Evolutionary conservation across 768 basidiomycete species (phyloP).

Genomic region (Pleurotus tuber-regium): DNA sequence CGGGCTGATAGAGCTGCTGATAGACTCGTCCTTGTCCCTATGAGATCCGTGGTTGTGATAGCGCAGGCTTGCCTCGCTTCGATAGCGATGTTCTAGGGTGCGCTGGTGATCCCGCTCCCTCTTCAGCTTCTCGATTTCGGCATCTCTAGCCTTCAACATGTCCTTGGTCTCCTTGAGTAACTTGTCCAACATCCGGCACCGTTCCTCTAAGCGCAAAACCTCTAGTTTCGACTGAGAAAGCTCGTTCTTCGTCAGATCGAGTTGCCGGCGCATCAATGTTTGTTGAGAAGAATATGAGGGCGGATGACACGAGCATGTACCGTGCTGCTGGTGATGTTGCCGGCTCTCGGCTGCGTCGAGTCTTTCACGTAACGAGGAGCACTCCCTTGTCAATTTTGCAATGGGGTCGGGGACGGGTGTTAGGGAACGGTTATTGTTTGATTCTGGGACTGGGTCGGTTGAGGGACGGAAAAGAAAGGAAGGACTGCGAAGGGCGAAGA

Average conservation of each 20-base stretch:
- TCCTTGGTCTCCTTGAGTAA: constrained; percentile 65
- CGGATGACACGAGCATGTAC: constrained; percentile 36
- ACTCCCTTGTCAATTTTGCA: constrained; percentile 36
- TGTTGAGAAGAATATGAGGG: constrained; percentile 36
- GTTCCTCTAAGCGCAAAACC: constrained; percentile 55
- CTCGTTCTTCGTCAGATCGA: constrained; percentile 54
- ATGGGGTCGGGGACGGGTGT: constrained; percentile 40
- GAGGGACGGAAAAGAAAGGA: constrained; percentile 25
- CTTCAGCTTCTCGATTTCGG: constrained; percentile 56
- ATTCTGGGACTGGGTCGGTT: constrained; percentile 25
- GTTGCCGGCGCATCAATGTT: constrained; percentile 52
- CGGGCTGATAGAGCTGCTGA: constrained; percentile 6
- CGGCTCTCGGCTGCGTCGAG: constrained; percentile 35
- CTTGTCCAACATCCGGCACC: constrained; percentile 60
- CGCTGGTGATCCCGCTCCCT: constrained; percentile 34
- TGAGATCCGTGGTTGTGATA: background rate
- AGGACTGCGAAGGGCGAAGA: constrained; percentile 48
- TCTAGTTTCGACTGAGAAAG: constrained; percentile 54
- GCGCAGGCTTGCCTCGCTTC: constrained; percentile 17
- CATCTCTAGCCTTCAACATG: constrained; percentile 51
- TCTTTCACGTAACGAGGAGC: constrained; percentile 44
- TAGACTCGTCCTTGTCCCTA: background rate
- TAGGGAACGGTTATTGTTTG: constrained; percentile 24
- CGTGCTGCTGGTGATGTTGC: constrained; percentile 22
- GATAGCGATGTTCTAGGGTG: constrained; percentile 28